Percentiles rank a stretch among this genome's conserved stretches.
Evolutionary conservation across 306 rosid genomes (phyloP).

Genomic region (Malus asiatica): DNA sequence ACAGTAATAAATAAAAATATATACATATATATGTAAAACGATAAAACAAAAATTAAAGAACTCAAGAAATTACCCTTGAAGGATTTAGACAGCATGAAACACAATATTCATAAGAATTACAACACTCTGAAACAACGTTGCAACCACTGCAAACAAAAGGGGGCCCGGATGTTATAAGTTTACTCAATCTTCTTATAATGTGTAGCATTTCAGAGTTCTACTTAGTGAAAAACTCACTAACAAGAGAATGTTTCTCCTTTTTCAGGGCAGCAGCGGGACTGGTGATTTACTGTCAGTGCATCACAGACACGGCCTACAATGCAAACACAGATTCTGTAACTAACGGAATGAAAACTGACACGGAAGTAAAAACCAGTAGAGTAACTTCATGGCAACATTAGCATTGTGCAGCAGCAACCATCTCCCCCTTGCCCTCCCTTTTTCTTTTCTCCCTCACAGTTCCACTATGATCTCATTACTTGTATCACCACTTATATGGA

Average conservation of each 20-base stretch:
- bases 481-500: neutral
- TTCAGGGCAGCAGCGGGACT: slow-evolving; percentile 70
- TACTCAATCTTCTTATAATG: neutral
- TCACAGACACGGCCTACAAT: slow-evolving; percentile 69
- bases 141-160: slow-evolving; percentile 58
- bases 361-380: neutral
- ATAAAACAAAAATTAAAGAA: neutral
- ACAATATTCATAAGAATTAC: slow-evolving; percentile 85
- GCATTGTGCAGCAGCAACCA: neutral
- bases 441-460: neutral
- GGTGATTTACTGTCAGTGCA: slow-evolving; percentile 45
- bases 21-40: too few relatives aligned
- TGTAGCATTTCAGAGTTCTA: slow-evolving; percentile 12
- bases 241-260: slow-evolving; percentile 76
- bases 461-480: neutral
- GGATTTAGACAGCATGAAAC: slow-evolving; percentile 96
- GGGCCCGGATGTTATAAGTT: neutral
- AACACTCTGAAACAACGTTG: slow-evolving; percentile 69
- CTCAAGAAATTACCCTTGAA: slow-evolving; percentile 37
- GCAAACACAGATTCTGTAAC: slow-evolving; percentile 1
- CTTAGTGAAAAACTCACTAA: slow-evolving; percentile 66
- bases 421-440: neutral
- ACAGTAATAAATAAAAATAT: neutral
- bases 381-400: neutral
- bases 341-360: neutral